Evolutionary conservation across 2,329 filamentous ascomycete species (phyloP).

Genomic region (Scedosporium minutisporum): DNA sequence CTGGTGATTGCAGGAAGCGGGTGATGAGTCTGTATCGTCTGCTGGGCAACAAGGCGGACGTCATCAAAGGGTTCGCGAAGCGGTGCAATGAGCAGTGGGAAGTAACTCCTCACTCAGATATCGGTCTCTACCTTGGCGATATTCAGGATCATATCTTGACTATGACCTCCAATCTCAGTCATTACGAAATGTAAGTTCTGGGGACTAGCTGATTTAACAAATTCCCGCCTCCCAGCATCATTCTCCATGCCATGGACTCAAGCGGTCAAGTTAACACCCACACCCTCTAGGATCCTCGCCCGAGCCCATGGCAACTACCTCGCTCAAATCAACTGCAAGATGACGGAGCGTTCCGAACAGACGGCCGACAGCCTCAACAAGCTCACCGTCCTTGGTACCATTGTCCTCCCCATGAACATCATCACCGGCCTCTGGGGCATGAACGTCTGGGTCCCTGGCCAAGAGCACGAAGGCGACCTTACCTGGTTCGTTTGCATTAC

Average conservation of each 20-base stretch:
- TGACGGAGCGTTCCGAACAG: constrained; percentile 95
- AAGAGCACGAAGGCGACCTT: constrained; percentile 67
- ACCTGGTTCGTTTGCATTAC: constrained; percentile 70
- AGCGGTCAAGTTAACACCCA: constrained; percentile 1
- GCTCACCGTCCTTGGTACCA: constrained; percentile 90
- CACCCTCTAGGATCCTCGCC: constrained; percentile 59
- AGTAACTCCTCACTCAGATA: constrained; percentile 86
- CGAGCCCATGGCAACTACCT: constrained; percentile 94
- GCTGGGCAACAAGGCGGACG: constrained; percentile 93
- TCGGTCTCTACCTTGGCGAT: constrained; percentile 93
- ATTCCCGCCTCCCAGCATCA: background rate
- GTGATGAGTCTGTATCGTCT: constrained; percentile 93
- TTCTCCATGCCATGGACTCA: background rate
- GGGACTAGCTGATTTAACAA: background rate
- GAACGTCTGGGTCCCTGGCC: constrained; percentile 94
- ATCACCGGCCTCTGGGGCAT: constrained; percentile 98
- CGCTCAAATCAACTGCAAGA: constrained; percentile 97
- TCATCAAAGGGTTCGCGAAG: constrained; percentile 98
- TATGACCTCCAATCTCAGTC: constrained; percentile 91
- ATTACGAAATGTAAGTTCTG: constrained; percentile 79
- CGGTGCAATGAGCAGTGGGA: constrained; percentile 98
- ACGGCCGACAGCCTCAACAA: constrained; percentile 92
- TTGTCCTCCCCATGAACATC: constrained; percentile 97
- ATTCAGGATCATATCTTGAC: constrained; percentile 99
- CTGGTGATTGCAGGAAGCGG: constrained; percentile 91